Base-by-base conservation (phyloP, 805 yeast species). In the Metschnikowia shivogae region DNA sequence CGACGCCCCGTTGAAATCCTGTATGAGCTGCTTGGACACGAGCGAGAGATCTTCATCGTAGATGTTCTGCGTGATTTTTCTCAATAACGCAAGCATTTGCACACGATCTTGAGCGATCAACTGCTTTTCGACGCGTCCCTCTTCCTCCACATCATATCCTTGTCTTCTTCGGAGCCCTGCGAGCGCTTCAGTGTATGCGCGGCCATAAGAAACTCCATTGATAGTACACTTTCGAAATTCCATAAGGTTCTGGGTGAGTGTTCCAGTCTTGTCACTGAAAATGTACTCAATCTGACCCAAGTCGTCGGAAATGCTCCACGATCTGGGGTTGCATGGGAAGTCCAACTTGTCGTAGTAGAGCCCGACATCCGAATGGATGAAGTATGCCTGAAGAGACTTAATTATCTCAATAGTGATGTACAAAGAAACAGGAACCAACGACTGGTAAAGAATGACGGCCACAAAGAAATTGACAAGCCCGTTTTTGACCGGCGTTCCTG, bases 271-370 rank as follows among this genome's bases (percentile, higher is more conserved):
- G 67, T 86, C 95, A 60, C 89, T 81, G 63, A 86, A 86, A 34
- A 86, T 76, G 59, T 84, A 86, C 62, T 86, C 93, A 48, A 86
- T 82, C 61, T 86, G 95, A 14, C 95, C 95, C 51, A 86, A 72
- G 62, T 86, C 95, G 64, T 86, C 95, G 5, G 89, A 82, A 36
- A 86, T 82, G 50, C 81, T 81, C 95, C 95, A 86, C 0, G 90
- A 77, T 55, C 85, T 84, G 2, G 95, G 92, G 1, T 81, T 75
- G 61, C 92, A 84, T 0, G 92, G 89, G 57, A 78, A 83, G 62
- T 86, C 89, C 38, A 84, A 65, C 44, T 64, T 73, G 42, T 74
- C 81, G 55, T 85, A 82, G 58, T 86, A 86, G 84, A 86, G 81
- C 47, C 77, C 72, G 24, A 73, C 66, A 61, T 86, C 95, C 2